Conservation (phyloP, 2,329 filamentous ascomycete genomes). For the Leptosphaerulina australis region DNA sequence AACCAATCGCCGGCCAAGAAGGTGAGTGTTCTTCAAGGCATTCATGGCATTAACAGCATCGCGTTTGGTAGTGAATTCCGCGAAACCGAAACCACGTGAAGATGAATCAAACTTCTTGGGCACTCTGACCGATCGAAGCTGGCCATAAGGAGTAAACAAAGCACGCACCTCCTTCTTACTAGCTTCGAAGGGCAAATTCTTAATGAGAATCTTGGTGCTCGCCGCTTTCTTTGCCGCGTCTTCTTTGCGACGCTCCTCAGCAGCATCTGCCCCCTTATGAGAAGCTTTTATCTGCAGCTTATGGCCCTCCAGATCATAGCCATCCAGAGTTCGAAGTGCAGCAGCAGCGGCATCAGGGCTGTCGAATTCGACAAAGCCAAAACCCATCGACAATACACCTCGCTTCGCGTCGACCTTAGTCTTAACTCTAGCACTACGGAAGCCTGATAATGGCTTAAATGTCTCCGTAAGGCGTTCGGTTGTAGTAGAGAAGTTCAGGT, state of each 20-base stretch:
- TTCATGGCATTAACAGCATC: slow-evolving; percentile 92
- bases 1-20: slow-evolving; percentile 86
- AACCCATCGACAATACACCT: slow-evolving; percentile 93
- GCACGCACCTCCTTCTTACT: slow-evolving; percentile 85
- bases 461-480: slow-evolving; percentile 75
- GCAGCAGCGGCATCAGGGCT: slow-evolving; percentile 78
- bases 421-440: slow-evolving; percentile 87
- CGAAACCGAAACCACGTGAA: slow-evolving; percentile 93
- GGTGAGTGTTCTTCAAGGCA: slow-evolving; percentile 88
- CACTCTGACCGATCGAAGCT: slow-evolving; percentile 88
- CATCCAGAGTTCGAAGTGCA: slow-evolving; percentile 85
- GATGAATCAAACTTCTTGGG: slow-evolving; percentile 92
- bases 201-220: slow-evolving; percentile 93
- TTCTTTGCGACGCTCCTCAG: slow-evolving; percentile 81
- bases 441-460: slow-evolving; percentile 84
- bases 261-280: slow-evolving; percentile 84
- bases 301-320: slow-evolving; percentile 84
- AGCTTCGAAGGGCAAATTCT: slow-evolving; percentile 96
- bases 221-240: slow-evolving; percentile 82
- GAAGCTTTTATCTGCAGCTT: slow-evolving; percentile 84
- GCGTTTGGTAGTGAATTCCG: slow-evolving; percentile 87
- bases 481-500: slow-evolving; percentile 90
- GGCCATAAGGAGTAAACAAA: slow-evolving; percentile 87
- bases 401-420: slow-evolving; percentile 93
- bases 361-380: slow-evolving; percentile 86